These are phyloP conservation scores for Dunaliella primolecta DNA, from an alignment of 139 green algal genomes.

Conservation along the genomic window DNA sequence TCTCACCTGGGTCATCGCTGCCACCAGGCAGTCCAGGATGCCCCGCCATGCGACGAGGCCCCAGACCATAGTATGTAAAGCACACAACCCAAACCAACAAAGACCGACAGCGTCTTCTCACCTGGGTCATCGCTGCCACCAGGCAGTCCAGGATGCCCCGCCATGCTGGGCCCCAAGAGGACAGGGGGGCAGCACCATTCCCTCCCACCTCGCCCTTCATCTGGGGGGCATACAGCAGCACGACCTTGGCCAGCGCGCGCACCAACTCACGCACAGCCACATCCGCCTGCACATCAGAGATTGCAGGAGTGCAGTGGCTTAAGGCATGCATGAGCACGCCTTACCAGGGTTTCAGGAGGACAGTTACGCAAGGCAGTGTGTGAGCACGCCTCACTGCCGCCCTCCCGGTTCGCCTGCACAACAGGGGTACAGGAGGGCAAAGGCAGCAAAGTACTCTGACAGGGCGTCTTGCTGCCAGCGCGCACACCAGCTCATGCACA, in stretches of 20 bases:
- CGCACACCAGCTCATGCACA: conserved; percentile 48
- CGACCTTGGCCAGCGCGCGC: conserved; percentile 48
- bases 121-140: conserved; percentile 7
- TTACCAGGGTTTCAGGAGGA: neutral
- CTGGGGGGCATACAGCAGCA: conserved; percentile 45
- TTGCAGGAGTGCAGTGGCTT: neutral
- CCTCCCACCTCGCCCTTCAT: neutral
- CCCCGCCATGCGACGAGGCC: conserved; percentile 11
- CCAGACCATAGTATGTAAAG: neutral
- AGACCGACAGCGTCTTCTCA: no score
- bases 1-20: conserved; percentile 9
- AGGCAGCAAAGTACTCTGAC: neutral
- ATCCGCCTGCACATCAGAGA: conserved; percentile 29
- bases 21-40: conserved; percentile 17
- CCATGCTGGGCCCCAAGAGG: conserved; percentile 15
- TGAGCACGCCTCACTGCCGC: neutral
- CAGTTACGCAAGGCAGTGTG: neutral
- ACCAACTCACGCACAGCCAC: conserved; percentile 51
- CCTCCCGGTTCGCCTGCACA: no score
- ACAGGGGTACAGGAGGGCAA: neutral
- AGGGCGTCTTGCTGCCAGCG: conserved; percentile 18
- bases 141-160: conserved; percentile 17
- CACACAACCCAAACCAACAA: no score
- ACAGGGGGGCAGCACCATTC: neutral
- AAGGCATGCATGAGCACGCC: neutral